These are phyloP conservation scores for Santalum album DNA, from an alignment of 164 flowering plant species.

Conservation along the genomic window DNA sequence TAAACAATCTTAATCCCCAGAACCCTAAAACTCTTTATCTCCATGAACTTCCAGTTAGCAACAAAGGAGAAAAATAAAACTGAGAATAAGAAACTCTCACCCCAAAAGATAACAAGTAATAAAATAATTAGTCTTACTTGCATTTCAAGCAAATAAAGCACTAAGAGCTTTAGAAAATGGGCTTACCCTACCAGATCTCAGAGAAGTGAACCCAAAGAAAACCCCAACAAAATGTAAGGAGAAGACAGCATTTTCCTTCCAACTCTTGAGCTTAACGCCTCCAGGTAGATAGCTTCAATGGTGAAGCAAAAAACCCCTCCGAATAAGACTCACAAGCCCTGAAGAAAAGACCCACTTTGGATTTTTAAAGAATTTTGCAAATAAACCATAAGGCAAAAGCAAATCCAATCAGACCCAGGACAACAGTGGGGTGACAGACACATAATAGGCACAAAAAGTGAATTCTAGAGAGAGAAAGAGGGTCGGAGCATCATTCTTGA, in stretches of 20 bases:
- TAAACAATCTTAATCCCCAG: constrained; percentile 3
- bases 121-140: constrained; percentile 28
- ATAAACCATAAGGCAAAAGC: too few species aligned
- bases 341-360: constrained; percentile 10
- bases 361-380: constrained; percentile 3
- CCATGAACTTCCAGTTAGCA: too few species aligned
- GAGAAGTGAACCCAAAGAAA: constrained; percentile 36
- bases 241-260: constrained; percentile 21
- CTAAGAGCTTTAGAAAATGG: constrained; percentile 10
- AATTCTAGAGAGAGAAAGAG: not conserved
- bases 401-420: not conserved
- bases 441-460: not conserved
- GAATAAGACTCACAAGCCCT: too few species aligned
- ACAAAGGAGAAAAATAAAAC: constrained; percentile 7
- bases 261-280: constrained; percentile 24
- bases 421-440: not conserved
- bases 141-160: constrained; percentile 29
- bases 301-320: not conserved
- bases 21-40: constrained; percentile 8
- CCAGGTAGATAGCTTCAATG: not conserved
- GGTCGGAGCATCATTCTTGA: not conserved
- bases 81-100: not conserved
- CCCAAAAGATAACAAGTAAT: constrained; percentile 3
- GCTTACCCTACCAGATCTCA: constrained; percentile 51
- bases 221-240: constrained; percentile 18